A percentile compares a stretch with the other conserved stretches of the same genome.
Evolutionary conservation across 2,329 filamentous ascomycete genomes (phyloP).

Genomic region (Cladosporium sp.): DNA sequence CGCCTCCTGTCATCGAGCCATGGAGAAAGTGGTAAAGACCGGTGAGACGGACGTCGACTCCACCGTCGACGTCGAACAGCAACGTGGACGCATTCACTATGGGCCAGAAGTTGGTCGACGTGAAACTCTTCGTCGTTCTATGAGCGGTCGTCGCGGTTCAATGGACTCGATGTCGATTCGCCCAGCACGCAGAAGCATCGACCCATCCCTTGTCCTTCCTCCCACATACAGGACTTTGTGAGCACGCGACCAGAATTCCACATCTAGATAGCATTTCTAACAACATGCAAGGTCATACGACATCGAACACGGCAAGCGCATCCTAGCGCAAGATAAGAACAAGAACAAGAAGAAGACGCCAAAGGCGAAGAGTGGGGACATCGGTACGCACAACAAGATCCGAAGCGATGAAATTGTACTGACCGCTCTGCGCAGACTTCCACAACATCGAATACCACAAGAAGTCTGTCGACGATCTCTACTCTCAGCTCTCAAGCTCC

Average conservation of each 20-base stretch:
- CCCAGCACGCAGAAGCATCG: conserved; percentile 42
- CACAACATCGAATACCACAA: conserved; percentile 68
- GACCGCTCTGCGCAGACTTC: conserved; percentile 30
- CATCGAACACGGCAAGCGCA: conserved; percentile 41
- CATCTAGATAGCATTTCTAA: not conserved
- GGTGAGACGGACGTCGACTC: conserved; percentile 17
- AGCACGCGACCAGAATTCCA: conserved; percentile 6
- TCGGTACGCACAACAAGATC: conserved; percentile 31
- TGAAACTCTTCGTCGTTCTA: conserved; percentile 29
- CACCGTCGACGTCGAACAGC: conserved; percentile 19
- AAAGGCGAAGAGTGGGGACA: conserved; percentile 39
- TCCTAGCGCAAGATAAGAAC: conserved; percentile 34
- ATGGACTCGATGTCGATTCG: conserved; percentile 41
- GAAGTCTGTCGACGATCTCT: conserved; percentile 60
- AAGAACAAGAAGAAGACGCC: conserved; percentile 41
- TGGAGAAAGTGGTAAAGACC: conserved; percentile 15
- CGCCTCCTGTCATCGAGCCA: not conserved
- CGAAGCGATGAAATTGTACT: conserved; percentile 13
- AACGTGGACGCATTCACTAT: conserved; percentile 26
- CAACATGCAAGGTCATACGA: conserved; percentile 42
- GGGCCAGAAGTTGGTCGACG: conserved; percentile 41
- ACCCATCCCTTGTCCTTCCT: conserved; percentile 46
- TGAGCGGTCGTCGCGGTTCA: conserved; percentile 23
- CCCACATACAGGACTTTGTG: conserved; percentile 48
- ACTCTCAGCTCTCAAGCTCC: conserved; percentile 61